Evolutionary conservation across 306 rosid species (phyloP).

Genomic region (Neltuma alba): DNA sequence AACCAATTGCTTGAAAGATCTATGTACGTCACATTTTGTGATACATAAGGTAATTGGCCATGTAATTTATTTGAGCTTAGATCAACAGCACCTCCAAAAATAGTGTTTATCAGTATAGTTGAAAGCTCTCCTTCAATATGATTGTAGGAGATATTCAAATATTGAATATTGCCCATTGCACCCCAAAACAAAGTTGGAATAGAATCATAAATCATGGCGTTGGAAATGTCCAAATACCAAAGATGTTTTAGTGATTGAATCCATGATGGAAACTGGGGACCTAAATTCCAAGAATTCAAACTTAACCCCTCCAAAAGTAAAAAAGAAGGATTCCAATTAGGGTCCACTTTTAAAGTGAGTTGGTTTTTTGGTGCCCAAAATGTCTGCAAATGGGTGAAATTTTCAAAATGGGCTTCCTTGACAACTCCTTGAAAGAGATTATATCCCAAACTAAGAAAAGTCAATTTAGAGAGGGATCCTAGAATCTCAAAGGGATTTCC

Average conservation of each 20-base stretch:
- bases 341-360: background rate
- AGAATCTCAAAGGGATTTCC: background rate
- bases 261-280: constrained; percentile 38
- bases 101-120: background rate
- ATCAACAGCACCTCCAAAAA: fast-evolving
- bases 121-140: constrained; percentile 24
- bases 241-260: constrained; percentile 15
- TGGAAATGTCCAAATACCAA: background rate
- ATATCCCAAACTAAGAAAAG: fast-evolving
- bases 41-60: background rate
- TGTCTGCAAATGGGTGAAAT: fast-evolving
- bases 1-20: constrained; percentile 9
- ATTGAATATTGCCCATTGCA: fast-evolving
- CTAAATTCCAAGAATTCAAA: constrained; percentile 2
- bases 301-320: fast-evolving
- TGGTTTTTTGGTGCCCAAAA: background rate
- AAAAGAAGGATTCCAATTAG: constrained; percentile 33
- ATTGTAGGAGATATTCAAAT: constrained; percentile 24
- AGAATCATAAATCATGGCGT: background rate
- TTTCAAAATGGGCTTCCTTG: constrained; percentile 28
- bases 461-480: background rate
- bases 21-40: fast-evolving
- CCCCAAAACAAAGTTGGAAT: constrained; percentile 24
- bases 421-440: background rate
- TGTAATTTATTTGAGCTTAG: constrained; percentile 15